Base-by-base conservation (phyloP, 1,284 basidiomycete species). In the Tausonia pullulans region DNA sequence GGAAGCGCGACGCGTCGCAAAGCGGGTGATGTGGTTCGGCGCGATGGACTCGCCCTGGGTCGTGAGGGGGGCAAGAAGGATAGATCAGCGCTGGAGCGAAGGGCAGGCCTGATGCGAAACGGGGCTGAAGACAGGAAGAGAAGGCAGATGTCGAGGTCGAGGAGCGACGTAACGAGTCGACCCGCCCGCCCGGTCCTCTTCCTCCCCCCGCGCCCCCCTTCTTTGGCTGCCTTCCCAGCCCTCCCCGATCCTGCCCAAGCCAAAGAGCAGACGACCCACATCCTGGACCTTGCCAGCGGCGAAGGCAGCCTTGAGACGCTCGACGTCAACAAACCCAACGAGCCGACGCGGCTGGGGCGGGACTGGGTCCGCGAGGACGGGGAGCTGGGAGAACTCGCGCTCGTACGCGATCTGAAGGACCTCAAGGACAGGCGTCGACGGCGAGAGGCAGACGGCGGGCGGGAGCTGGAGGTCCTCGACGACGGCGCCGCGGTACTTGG, bases 401-500 rank as follows among this genome's bases (percentile, higher is more conserved):
- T 61, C 60, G 52, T 61, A 61, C 4, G 60, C 60, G n/a, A 61
- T 45, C 0, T 50, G 54, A 8, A 61, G 52, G 2, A 51, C 51
- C 51, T 61, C 60, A n/a, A 54, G 13, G n/a, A 61, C 60, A 16
- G 45, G 44, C 5, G 60, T 61, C 39, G 50, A 44, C 8, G 54
- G 60, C 44, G 50, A 40, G 9, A 61, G 46, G 5, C 49, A 61
- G n/a, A 61, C 43, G 27, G 60, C 60, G 3, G 60, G 60, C 14
- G 60, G 60, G 3, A 61, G 51, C 54, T 61, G 60, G 39, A 61
- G 60, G 27, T 61, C 60, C 60, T 61, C 60, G 6, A 61, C 53
- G 51, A 61, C 60, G 40, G 60, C 60, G 39, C 60, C 60, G 52
- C 60, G 27, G 43, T 61, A 61, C 52, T 61, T 61, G 44, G 60